Conservation (phyloP, 2,329 filamentous ascomycete species). For the Tetracladium maxilliforme region DNA sequence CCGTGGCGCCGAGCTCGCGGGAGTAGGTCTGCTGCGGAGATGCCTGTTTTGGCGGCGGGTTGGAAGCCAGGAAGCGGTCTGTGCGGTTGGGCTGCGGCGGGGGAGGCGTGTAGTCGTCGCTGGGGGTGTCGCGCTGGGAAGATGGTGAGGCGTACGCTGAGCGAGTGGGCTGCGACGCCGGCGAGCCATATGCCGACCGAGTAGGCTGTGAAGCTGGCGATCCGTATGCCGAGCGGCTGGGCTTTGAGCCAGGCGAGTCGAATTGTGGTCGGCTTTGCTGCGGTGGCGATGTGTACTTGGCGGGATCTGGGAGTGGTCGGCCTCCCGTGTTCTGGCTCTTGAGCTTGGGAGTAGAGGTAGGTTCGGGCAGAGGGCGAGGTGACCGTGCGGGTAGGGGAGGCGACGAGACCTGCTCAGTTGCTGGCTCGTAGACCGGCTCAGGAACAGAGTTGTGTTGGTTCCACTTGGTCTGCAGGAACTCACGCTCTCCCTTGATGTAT, state of each 20-base stretch:
- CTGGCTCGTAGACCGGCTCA: constrained; percentile 6
- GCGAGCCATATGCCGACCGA: constrained; percentile 5
- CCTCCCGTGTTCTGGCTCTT: constrained; percentile 14
- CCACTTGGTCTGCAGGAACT: constrained; percentile 31
- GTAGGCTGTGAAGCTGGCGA: constrained; percentile 2
- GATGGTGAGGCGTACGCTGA: too few relatives aligned
- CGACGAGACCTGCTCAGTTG: constrained; percentile 4
- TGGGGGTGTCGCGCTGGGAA: constrained; percentile 5
- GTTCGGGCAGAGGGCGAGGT: constrained; percentile 15
- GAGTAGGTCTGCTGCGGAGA: constrained; percentile 21
- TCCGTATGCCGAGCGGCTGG: constrained; percentile 7
- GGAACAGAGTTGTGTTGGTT: too few relatives aligned
- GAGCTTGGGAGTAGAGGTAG: constrained; percentile 10
- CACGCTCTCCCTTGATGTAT: constrained; percentile 34
- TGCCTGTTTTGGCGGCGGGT: constrained; percentile 22
- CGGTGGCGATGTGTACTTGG: constrained; percentile 4
- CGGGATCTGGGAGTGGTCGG: constrained; percentile 20
- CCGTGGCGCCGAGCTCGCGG: constrained; percentile 21
- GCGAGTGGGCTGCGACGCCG: constrained; percentile 4
- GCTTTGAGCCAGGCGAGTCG: not conserved
- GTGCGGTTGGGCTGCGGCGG: constrained; percentile 22
- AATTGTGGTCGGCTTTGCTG: constrained; percentile 10
- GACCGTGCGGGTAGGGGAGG: constrained; percentile 9
- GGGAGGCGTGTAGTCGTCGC: constrained; percentile 1
- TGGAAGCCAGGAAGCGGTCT: constrained; percentile 30